Evolutionary conservation across 139 green algal species (phyloP), one percentile per base, ranked within the genome.

Genomic region (Chlamydomonas asymmetrica): DNA sequence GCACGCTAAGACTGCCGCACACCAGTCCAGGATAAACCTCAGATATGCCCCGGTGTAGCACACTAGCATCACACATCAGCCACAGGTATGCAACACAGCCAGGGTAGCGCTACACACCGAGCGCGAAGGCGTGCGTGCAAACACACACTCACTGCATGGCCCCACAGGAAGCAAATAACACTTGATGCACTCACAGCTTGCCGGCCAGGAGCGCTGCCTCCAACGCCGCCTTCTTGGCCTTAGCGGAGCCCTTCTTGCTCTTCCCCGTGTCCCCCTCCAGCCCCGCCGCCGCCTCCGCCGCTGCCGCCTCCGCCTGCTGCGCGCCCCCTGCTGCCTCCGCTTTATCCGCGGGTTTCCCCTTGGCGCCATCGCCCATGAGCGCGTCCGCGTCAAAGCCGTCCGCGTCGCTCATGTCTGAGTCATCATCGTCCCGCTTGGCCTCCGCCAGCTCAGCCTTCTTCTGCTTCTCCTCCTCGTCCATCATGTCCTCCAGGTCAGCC

Each of bases 321-420:
- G 4, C 52, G 1, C n/a, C 61, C 5, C 75, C 40, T 40, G 63
- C 56, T 23, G 76, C 80, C 68, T 73, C 74, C 39, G 61, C 64
- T 56, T 79, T 54, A 16, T 63, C 73, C 27, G 10, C 23, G 25
- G 23, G 59, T 16, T 71, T 40, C 27, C 77, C 60, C 49, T 74
- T 48, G 18, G 80, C 84, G 0, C 82, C 82, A 23, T 52, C 52
- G 50, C 23, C 32, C 16, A 38, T 32, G 25, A 49, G 18, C 64
- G 56, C 73, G 38, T 80, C 69, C 7, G 50, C 40, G 3, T 39
- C 73, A 35, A 34, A 70, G 40, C 78, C 63, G n/a, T 84, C 77
- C 66, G 71, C 71, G 59, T 75, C 62, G n/a, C n/a, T n/a, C 41
- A 76, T 57, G n/a, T 72, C 74, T 35, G 60, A 34, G 40, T 45